phyloP scores from a whole-genome alignment of 2,329 filamentous ascomycete species.

The Ophiosphaerella korrae region DNA sequence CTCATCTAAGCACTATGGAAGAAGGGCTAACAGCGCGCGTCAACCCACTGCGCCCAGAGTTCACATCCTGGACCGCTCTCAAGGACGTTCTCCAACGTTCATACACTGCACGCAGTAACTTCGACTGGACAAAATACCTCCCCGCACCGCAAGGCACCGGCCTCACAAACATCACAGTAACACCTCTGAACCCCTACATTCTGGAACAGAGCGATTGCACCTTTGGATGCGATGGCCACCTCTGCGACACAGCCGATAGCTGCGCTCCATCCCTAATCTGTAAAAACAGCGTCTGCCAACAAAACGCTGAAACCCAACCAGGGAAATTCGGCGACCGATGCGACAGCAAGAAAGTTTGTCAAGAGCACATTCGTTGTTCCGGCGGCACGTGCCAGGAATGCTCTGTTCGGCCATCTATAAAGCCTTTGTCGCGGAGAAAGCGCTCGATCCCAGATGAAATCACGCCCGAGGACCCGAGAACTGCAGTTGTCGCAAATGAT shows the following conservation, averaged over 20 bases:
- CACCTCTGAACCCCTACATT: slow-evolving; percentile 39
- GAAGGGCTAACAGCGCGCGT: slow-evolving; percentile 29
- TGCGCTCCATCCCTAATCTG: slow-evolving; percentile 35
- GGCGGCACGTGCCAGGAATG: slow-evolving; percentile 28
- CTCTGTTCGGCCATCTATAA: slow-evolving; percentile 16
- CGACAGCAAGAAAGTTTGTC: slow-evolving; percentile 36
- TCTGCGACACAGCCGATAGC: slow-evolving; percentile 36
- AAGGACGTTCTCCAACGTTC: slow-evolving; percentile 25
- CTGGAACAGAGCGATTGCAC: slow-evolving; percentile 32
- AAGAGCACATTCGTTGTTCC: slow-evolving; percentile 31
- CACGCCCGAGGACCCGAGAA: slow-evolving; percentile 6
- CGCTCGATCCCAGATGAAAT: not conserved
- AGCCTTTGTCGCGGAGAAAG: slow-evolving; percentile 4
- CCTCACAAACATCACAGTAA: slow-evolving; percentile 23
- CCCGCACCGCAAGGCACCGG: slow-evolving; percentile 15
- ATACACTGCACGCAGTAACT: slow-evolving; percentile 33
- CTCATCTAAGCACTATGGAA: slow-evolving; percentile 30
- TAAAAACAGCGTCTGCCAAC: slow-evolving; percentile 40
- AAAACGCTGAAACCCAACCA: slow-evolving; percentile 23
- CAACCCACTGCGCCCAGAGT: slow-evolving; percentile 26
- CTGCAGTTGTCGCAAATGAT: slow-evolving; percentile 9
- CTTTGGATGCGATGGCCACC: slow-evolving; percentile 38
- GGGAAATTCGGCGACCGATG: slow-evolving; percentile 33
- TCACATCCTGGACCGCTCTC: slow-evolving; percentile 32
- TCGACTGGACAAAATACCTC: slow-evolving; percentile 37